A percentile compares a stretch with the other conserved stretches of the same genome.
Evolutionary conservation across 805 yeast genomes (phyloP).

Genomic region (Starmerella vaccinii): DNA sequence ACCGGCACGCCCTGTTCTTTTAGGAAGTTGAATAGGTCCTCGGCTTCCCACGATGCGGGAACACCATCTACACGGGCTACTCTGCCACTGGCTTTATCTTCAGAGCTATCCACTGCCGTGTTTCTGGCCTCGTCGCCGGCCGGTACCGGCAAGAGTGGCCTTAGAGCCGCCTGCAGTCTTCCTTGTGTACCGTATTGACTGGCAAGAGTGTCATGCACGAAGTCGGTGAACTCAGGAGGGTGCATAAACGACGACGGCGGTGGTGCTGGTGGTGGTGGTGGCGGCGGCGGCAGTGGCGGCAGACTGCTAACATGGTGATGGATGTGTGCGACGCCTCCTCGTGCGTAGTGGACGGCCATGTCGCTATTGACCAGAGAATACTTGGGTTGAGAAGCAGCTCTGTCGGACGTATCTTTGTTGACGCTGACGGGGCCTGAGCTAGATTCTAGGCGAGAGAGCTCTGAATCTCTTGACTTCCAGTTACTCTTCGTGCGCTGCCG

Average conservation of each 20-base stretch:
- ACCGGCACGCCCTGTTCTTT: constrained; percentile 5
- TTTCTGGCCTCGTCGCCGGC: no score
- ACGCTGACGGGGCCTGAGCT: no score
- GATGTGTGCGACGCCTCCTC: background rate
- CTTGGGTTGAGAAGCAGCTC: no score
- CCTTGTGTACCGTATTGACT: background rate
- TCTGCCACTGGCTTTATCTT: background rate
- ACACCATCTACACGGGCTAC: constrained; percentile 22
- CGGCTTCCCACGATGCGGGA: constrained; percentile 19
- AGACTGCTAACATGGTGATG: background rate
- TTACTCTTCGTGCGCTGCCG: background rate
- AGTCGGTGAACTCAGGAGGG: background rate
- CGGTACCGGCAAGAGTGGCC: background rate
- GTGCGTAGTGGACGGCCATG: background rate
- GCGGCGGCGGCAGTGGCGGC: background rate
- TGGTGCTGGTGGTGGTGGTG: no score
- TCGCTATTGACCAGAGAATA: background rate
- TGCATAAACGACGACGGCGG: background rate
- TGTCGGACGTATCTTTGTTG: no score
- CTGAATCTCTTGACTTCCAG: background rate
- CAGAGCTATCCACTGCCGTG: no score
- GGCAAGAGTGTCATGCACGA: background rate
- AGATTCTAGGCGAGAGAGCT: background rate
- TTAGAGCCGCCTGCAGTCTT: background rate
- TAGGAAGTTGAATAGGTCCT: constrained; percentile 11